Conservation (phyloP, 257 asterid species). For the Solanum rostratum region DNA sequence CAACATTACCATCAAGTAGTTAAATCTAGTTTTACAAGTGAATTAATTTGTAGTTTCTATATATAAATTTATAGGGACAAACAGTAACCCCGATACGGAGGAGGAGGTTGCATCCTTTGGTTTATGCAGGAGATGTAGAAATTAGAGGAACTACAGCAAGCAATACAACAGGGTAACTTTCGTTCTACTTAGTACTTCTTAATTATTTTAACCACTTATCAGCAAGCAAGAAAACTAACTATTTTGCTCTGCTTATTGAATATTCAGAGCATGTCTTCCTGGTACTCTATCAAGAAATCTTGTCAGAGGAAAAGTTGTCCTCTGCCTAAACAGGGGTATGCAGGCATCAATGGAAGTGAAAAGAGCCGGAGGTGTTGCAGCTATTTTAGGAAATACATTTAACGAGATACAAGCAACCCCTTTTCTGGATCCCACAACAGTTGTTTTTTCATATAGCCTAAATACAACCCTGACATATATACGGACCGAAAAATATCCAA, state of each 20-base stretch:
- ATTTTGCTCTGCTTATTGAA: not conserved
- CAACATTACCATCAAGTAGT: not conserved
- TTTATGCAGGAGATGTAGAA: slow-evolving; percentile 30
- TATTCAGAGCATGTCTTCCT: slow-evolving; percentile 15
- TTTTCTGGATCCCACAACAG: slow-evolving; percentile 15
- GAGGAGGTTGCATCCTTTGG: slow-evolving; percentile 18
- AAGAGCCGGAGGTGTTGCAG: slow-evolving; percentile 41
- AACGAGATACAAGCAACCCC: slow-evolving; percentile 6
- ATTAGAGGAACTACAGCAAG: slow-evolving; percentile 24
- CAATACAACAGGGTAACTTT: slow-evolving; percentile 13
- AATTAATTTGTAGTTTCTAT: too few species aligned
- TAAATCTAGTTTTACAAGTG: not conserved
- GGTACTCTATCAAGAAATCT: slow-evolving; percentile 34
- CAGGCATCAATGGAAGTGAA: slow-evolving; percentile 23
- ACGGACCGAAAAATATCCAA: not conserved
- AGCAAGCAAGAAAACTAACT: not conserved
- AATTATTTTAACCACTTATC: not conserved
- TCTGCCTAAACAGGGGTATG: slow-evolving; percentile 12
- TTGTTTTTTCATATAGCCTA: slow-evolving; percentile 1
- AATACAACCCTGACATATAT: slow-evolving; percentile 2
- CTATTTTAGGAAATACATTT: slow-evolving; percentile 12
- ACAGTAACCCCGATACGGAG: slow-evolving; percentile 20
- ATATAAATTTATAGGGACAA: slow-evolving; percentile 22
- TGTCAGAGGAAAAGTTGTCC: slow-evolving; percentile 32
- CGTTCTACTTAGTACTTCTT: too few species aligned